Conservation (phyloP, 2,329 filamentous ascomycete genomes). For the Fusarium poae region DNA sequence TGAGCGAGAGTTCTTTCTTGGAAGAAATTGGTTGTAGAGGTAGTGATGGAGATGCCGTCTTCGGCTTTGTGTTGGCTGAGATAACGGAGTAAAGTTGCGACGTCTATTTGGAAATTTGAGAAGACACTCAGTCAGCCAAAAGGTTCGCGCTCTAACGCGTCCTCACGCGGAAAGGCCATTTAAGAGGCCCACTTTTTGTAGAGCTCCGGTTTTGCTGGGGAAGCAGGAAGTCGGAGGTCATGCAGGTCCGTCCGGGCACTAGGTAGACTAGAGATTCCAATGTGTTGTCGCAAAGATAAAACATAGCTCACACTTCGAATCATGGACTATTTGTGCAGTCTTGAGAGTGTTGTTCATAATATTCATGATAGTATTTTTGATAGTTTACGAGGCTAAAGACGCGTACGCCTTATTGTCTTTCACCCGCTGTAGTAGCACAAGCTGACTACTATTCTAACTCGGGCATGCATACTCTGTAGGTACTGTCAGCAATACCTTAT, state of each 20-base stretch:
- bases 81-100: constrained; percentile 20
- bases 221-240: background rate
- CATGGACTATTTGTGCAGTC: background rate
- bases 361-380: background rate
- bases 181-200: constrained; percentile 29
- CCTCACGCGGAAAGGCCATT: constrained; percentile 42
- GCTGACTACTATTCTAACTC: background rate
- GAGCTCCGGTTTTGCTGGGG: constrained; percentile 3
- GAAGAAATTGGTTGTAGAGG: background rate
- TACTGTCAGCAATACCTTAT: background rate
- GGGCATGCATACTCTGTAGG: background rate
- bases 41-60: constrained; percentile 12
- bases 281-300: background rate
- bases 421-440: background rate
- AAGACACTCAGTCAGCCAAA: constrained; percentile 24
- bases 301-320: background rate
- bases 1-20: constrained; percentile 13
- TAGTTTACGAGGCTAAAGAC: background rate
- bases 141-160: constrained; percentile 37
- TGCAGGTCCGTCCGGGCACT: constrained; percentile 3
- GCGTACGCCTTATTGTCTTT: background rate
- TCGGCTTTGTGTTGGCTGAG: constrained; percentile 12
- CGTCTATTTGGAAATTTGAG: constrained; percentile 42
- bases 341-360: background rate
- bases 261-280: no score